Evolutionary conservation across 129 eudicot species (phyloP), one percentile per base, ranked within the genome.

Genomic region (Kitagawia praeruptora): DNA sequence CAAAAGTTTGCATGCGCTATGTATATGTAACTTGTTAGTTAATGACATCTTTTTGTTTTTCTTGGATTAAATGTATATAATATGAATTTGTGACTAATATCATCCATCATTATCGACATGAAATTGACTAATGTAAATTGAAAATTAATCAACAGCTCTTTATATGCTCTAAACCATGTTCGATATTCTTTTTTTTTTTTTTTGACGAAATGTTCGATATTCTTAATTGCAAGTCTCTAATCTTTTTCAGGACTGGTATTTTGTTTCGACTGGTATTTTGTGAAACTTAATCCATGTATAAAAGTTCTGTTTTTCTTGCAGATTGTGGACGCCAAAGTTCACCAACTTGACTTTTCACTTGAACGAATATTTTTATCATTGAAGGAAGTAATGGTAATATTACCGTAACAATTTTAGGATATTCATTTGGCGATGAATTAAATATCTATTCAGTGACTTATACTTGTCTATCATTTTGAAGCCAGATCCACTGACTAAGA

Each of bases 321-420:
- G 97, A 80, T 90, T 70, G 84, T 92, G 69, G 93, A 90, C 53
- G 99, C 99, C 71, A 95, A 90, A 82, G 97, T 95, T 85, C 88
- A 87, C 80, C 97, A 90, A 79, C 83, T 95, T 84, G 99, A 95
- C 85, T 89, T 86, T 85, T 82, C 96, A 69, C 87, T 83, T 41
- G 97, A 90, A 64, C 96, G 96, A 66, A 92, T 95, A 76, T 90
- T 70, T 75, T 86, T 95, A 25, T 95, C 99, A 28, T 79, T 95
- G 72, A 95, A 95, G 86, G 99, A 92, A 81, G 77, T 92, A 80
- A 85, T 77, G 96, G 99, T 92, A 87, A 78, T 75, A 31, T 78
- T 58, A 76, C 64, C 77, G 21, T 34, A 21, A 41, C 16, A 70
- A 45, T 87, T 61, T 40, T 23, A 8, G 21, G n/a, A 12, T 42